These are phyloP conservation scores for Wallacemonas collosoma DNA, from an alignment of 208 protist genomes.

Conservation along the genomic window DNA sequence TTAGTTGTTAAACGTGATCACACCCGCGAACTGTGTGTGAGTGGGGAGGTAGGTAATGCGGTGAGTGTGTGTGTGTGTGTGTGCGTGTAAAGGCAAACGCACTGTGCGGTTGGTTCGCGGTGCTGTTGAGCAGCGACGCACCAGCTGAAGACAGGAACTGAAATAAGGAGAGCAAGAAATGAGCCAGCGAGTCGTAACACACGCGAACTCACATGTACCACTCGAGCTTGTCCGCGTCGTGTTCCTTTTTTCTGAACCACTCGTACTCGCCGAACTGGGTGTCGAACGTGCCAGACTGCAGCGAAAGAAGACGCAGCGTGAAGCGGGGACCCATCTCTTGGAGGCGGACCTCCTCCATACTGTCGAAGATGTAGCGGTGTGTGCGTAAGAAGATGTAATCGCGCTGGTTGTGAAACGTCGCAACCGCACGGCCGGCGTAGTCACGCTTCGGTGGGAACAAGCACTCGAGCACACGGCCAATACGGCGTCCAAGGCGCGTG, in stretches of 20 bases:
- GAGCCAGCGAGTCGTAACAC: background rate
- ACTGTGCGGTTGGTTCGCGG: too few species aligned
- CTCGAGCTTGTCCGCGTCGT: slow-evolving; percentile 88
- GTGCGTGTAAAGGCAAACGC: too few species aligned
- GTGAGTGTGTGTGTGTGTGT: too few species aligned
- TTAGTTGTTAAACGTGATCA: too few species aligned
- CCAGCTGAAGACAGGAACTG: too few species aligned
- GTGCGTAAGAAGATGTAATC: slow-evolving; percentile 95
- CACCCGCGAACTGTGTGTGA: too few species aligned
- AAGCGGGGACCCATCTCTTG: slow-evolving; percentile 94
- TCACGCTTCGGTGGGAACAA: slow-evolving; percentile 90
- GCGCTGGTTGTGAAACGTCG: slow-evolving; percentile 94
- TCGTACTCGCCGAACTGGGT: slow-evolving; percentile 94
- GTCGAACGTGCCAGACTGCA: slow-evolving; percentile 93
- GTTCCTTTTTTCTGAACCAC: slow-evolving; percentile 93
- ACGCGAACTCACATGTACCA: slow-evolving; percentile 76
- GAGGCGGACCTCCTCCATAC: slow-evolving; percentile 81
- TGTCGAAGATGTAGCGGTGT: slow-evolving; percentile 94
- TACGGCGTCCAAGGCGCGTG: slow-evolving; percentile 87
- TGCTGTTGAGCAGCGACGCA: too few species aligned
- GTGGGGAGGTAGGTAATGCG: too few species aligned
- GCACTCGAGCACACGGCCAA: slow-evolving; percentile 84
- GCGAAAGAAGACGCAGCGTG: slow-evolving; percentile 85
- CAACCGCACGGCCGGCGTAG: slow-evolving; percentile 89
- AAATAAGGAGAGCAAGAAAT: slow-evolving; percentile 8